These are phyloP conservation scores for Penicillium lagena DNA, from an alignment of 495 filamentous ascomycete species.

Conservation along the genomic window DNA sequence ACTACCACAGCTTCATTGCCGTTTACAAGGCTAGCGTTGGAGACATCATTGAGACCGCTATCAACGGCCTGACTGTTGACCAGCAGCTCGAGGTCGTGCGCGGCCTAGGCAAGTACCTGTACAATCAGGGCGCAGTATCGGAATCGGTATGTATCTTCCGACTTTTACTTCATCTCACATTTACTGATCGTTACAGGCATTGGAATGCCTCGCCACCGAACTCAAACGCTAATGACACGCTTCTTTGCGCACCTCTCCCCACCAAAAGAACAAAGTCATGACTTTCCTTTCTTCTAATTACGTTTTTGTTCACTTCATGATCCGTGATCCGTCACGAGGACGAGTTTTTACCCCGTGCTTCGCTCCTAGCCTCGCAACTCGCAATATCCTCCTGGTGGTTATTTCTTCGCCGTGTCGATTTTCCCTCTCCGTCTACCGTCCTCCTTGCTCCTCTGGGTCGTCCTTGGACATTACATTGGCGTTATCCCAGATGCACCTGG, in stretches of 20 bases:
- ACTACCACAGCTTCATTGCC: slow-evolving; percentile 96
- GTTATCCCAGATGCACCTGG: neutral
- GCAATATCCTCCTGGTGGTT: neutral
- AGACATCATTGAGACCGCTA: slow-evolving; percentile 78
- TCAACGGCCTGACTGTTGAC: slow-evolving; percentile 73
- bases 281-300: slow-evolving; percentile 11
- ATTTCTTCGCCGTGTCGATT: slow-evolving; percentile 3
- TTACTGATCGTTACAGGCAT: slow-evolving; percentile 23
- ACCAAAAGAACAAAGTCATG: slow-evolving; percentile 14
- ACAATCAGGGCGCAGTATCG: slow-evolving; percentile 70
- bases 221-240: slow-evolving; percentile 31
- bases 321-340: slow-evolving; percentile 1
- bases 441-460: slow-evolving; percentile 3
- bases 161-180: neutral
- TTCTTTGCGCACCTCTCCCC: slow-evolving; percentile 4
- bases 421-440: neutral
- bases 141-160: slow-evolving; percentile 47
- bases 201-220: slow-evolving; percentile 37
- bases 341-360: slow-evolving; percentile 6
- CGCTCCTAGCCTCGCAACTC: neutral
- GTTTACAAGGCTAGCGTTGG: slow-evolving; percentile 75
- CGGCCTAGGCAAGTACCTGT: slow-evolving; percentile 75
- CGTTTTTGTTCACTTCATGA: slow-evolving; percentile 7
- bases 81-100: slow-evolving; percentile 87
- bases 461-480: slow-evolving; percentile 3